Evolutionary conservation across 345 rosid genomes (phyloP).

Genomic region (Acer negundo): DNA sequence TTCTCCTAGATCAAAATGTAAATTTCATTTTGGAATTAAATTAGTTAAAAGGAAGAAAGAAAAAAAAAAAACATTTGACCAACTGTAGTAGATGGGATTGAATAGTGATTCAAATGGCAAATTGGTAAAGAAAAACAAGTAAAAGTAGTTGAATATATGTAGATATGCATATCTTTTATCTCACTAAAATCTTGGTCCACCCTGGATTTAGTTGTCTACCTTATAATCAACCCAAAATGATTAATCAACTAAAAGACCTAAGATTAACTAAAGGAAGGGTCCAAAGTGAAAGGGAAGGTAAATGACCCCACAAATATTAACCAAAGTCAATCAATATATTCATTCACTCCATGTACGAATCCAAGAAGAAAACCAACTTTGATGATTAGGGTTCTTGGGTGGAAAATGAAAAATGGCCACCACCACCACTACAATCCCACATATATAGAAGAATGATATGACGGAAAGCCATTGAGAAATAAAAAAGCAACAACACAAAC

Average conservation of each 20-base stretch:
- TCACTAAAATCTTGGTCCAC: slow-evolving; percentile 24
- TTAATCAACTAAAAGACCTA: not conserved
- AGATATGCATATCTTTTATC: slow-evolving; percentile 15
- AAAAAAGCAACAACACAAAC: too few species aligned
- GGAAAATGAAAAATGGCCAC: slow-evolving; percentile 7
- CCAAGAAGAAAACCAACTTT: not conserved
- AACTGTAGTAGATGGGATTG: not conserved
- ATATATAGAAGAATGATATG: slow-evolving; percentile 9
- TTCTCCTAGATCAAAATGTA: slow-evolving; percentile 4
- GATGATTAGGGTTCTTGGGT: not conserved
- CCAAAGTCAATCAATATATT: slow-evolving; percentile 13
- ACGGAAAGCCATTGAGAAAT: slow-evolving; percentile 18
- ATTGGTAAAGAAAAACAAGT: not conserved
- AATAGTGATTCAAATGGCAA: slow-evolving; percentile 11
- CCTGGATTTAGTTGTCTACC: slow-evolving; percentile 30
- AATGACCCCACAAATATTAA: slow-evolving; percentile 31
- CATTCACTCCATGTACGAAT: not conserved
- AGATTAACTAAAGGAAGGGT: not conserved
- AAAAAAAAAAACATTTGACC: slow-evolving; percentile 17
- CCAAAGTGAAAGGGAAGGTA: slow-evolving; percentile 6
- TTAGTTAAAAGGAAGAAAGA: too few species aligned
- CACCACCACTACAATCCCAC: slow-evolving; percentile 29
- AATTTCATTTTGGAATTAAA: not conserved
- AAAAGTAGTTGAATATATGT: slow-evolving; percentile 24
- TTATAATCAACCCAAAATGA: slow-evolving; percentile 23